These are phyloP conservation scores for Rhynchosporium graminicola DNA, from an alignment of 2,329 filamentous ascomycete species.

Conservation along the genomic window DNA sequence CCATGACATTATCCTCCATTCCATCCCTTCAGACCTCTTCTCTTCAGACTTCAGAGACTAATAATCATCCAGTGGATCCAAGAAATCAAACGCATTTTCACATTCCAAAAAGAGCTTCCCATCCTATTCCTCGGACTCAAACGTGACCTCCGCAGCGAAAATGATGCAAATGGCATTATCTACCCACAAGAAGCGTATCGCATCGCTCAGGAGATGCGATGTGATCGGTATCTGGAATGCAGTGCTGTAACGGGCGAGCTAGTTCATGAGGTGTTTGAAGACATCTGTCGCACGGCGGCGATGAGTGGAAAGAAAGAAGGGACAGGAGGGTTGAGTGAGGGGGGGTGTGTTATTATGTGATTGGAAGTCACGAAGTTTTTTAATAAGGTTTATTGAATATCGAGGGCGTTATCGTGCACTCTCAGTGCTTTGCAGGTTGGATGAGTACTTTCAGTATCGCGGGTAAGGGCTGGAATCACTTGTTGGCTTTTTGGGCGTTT, in stretches of 20 bases:
- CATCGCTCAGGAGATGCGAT: conserved; percentile 58
- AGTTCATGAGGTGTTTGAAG: conserved; percentile 58
- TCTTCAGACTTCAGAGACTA: not conserved
- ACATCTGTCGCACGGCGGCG: conserved; percentile 59
- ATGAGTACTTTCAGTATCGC: too few relatives aligned
- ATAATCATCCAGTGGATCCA: conserved; percentile 54
- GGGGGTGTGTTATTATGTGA: conserved; percentile 55
- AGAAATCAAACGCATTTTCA: conserved; percentile 52
- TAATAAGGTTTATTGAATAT: not conserved
- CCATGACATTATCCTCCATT: not conserved
- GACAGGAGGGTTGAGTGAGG: conserved; percentile 52
- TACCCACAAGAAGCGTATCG: conserved; percentile 62
- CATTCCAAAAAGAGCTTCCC: conserved; percentile 48
- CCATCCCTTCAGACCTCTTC: not conserved
- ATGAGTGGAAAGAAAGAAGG: conserved; percentile 46
- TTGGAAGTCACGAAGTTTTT: not conserved
- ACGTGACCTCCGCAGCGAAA: conserved; percentile 57
- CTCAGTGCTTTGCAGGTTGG: too few relatives aligned
- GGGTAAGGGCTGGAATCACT: too few relatives aligned
- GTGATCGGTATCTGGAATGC: conserved; percentile 65
- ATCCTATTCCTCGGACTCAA: conserved; percentile 61
- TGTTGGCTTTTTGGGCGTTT: too few relatives aligned
- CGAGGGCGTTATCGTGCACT: too few relatives aligned
- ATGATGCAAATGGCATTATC: conserved; percentile 60
- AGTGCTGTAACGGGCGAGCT: conserved; percentile 62